Evolutionary conservation across 2,329 filamentous ascomycete species (phyloP), one percentile per base, ranked within the genome.

Genomic region (Penicillium psychrosexuale): DNA sequence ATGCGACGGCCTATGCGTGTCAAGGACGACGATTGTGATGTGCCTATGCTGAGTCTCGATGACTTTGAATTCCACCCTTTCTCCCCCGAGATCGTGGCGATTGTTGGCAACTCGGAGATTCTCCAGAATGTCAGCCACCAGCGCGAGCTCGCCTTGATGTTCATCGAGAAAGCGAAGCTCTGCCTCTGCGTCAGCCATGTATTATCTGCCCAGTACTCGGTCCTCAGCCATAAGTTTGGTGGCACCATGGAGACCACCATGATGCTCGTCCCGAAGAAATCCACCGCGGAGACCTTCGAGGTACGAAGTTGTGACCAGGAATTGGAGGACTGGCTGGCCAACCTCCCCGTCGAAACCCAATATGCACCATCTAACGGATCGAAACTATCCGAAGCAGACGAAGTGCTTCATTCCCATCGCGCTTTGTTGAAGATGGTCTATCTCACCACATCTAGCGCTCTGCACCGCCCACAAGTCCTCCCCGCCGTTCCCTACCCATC

Each of bases 381-480:
- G 4, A 84, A 83, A 8, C 66, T 79, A n/a, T 61, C 68, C 6
- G 63, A 74, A 50, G 73, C 74, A 19, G 73, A 79, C 38, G 75
- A 78, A 55, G 76, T 79, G 12, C 66, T 87, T 46, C 79, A 83
- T 59, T 75, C 96, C 3, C 91, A 96, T 69, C 84, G 90, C 45
- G 90, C 89, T n/a, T 80, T 97, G 19, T 78, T 97, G 34, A 91
- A 96, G 72, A 95, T 97, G 88, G 86, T 96, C 2, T 96, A 95
- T 73, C 89, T 91, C 72, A 95, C 93, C 2, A 95, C 92, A 0
- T 82, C 95, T 17, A 96, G 91, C 49, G 93, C 93, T 3, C 80
- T 97, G 17, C 92, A 97, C 72, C 86, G 93, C 30, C 93, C 93
- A 2, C 91, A 96, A 62, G 93, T 97, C 56, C 81, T 96, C 38